Evolutionary conservation across 2,329 filamentous ascomycete species (phyloP).

Genomic region (Colletotrichum sp.): DNA sequence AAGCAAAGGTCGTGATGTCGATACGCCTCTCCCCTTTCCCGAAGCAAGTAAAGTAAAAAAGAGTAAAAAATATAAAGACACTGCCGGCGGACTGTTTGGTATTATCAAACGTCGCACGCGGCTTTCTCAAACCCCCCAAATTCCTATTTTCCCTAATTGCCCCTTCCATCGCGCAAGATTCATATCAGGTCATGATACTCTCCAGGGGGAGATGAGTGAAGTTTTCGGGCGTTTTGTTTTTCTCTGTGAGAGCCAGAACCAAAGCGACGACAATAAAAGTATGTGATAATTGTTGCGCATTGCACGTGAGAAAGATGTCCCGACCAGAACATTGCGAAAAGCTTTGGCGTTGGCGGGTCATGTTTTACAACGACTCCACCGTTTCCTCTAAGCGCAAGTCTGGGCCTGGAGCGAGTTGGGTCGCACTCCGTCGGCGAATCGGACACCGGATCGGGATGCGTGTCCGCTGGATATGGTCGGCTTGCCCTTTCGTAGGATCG

Average conservation of each 20-base stretch:
- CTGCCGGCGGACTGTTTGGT: not conserved
- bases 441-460: slow-evolving; percentile 43
- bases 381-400: slow-evolving; percentile 39
- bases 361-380: slow-evolving; percentile 12
- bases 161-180: slow-evolving; percentile 22
- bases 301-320: not conserved
- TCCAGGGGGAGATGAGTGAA: slow-evolving; percentile 22
- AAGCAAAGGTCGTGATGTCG: slow-evolving; percentile 13
- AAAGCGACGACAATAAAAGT: slow-evolving; percentile 13
- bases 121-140: slow-evolving; percentile 12
- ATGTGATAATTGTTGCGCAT: slow-evolving; percentile 2
- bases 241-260: slow-evolving; percentile 15
- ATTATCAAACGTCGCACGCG: slow-evolving; percentile 1
- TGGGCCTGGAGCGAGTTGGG: slow-evolving; percentile 34
- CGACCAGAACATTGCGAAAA: slow-evolving; percentile 16
- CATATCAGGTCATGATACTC: slow-evolving; percentile 24
- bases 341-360: slow-evolving; percentile 16
- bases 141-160: slow-evolving; percentile 15
- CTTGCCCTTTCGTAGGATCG: slow-evolving; percentile 50
- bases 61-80: slow-evolving; percentile 14
- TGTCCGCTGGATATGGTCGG: slow-evolving; percentile 41
- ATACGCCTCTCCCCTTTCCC: slow-evolving; percentile 15
- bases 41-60: not conserved
- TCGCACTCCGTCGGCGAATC: slow-evolving; percentile 45
- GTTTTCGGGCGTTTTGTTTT: slow-evolving; percentile 19